A percentile compares a stretch with the other conserved stretches of the same genome.
phyloP scores from a whole-genome alignment of 1,284 basidiomycete species.

The Ceratobasidium sp. region DNA sequence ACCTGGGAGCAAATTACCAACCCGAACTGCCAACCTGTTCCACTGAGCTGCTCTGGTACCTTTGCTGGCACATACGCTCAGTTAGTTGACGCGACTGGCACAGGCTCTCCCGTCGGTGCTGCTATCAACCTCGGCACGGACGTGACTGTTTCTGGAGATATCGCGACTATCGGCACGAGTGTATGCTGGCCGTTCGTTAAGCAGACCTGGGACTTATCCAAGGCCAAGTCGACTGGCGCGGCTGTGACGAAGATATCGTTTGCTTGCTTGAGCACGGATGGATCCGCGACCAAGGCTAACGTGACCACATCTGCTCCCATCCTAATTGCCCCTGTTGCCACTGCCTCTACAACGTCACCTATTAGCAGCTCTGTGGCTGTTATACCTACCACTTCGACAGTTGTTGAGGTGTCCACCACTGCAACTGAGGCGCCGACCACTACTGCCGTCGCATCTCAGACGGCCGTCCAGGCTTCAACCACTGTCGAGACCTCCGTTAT shows the following conservation, averaged over 20 bases:
- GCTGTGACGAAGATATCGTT: constrained; percentile 22
- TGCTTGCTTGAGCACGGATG: constrained; percentile 34
- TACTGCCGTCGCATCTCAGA: neutral
- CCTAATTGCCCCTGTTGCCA: neutral
- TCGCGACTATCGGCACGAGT: constrained; percentile 5
- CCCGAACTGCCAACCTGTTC: constrained; percentile 28
- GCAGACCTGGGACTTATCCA: constrained; percentile 21
- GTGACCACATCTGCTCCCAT: neutral
- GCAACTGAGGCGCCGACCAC: neutral
- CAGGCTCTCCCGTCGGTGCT: constrained; percentile 1
- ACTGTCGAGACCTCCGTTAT: neutral
- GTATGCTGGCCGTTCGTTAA: constrained; percentile 34
- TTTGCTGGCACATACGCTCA: constrained; percentile 19
- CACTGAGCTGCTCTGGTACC: constrained; percentile 27
- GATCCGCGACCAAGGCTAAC: neutral
- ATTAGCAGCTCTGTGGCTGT: neutral
- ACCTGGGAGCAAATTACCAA: constrained; percentile 20
- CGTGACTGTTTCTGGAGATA: constrained; percentile 27
- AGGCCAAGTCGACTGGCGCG: constrained; percentile 18
- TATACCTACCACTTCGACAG: neutral
- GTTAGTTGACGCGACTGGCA: constrained; percentile 19
- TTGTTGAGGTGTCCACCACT: neutral
- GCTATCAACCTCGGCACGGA: constrained; percentile 18
- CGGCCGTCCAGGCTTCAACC: neutral
- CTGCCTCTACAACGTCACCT: neutral